Evolutionary conservation across 2,329 filamentous ascomycete species (phyloP).

Genomic region (Fusarium sp.): DNA sequence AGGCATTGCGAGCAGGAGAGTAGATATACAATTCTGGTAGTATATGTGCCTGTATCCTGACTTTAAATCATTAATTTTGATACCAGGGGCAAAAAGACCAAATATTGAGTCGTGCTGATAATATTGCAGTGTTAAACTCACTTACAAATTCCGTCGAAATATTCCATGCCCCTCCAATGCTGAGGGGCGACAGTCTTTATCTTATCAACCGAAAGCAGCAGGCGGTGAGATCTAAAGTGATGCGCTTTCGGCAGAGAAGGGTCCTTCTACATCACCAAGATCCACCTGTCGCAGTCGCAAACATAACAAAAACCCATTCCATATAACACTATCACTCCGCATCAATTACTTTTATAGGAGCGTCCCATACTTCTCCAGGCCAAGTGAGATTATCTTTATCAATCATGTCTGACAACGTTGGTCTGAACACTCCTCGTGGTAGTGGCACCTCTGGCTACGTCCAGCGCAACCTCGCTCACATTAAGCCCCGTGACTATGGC

Average conservation of each 20-base stretch:
- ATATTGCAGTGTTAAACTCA: slow-evolving; percentile 34
- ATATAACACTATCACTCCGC: slow-evolving; percentile 2
- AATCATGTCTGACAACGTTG: slow-evolving; percentile 94
- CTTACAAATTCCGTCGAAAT: slow-evolving; percentile 39
- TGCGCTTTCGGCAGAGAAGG: slow-evolving; percentile 14
- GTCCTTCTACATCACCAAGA: slow-evolving; percentile 33
- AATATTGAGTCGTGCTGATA: background rate
- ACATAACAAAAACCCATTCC: slow-evolving; percentile 9
- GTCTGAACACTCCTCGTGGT: slow-evolving; percentile 91
- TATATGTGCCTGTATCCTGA: background rate
- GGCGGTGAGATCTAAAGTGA: slow-evolving; percentile 4
- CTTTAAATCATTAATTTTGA: background rate
- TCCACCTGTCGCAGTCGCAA: slow-evolving; percentile 20
- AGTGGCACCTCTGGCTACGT: slow-evolving; percentile 98
- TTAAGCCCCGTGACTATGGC: slow-evolving; percentile 83
- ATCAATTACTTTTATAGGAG: background rate
- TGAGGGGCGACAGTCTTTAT: slow-evolving; percentile 31
- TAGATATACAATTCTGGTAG: background rate
- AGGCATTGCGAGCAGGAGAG: slow-evolving; percentile 46
- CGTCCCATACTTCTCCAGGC: background rate
- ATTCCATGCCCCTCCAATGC: slow-evolving; percentile 37
- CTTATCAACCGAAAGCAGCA: slow-evolving; percentile 27
- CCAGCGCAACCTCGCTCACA: slow-evolving; percentile 91
- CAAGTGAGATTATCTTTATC: background rate
- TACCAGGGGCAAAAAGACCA: background rate